Evolutionary conservation across 148 eudicot genomes (phyloP).

Genomic region (Rheum nobile): DNA sequence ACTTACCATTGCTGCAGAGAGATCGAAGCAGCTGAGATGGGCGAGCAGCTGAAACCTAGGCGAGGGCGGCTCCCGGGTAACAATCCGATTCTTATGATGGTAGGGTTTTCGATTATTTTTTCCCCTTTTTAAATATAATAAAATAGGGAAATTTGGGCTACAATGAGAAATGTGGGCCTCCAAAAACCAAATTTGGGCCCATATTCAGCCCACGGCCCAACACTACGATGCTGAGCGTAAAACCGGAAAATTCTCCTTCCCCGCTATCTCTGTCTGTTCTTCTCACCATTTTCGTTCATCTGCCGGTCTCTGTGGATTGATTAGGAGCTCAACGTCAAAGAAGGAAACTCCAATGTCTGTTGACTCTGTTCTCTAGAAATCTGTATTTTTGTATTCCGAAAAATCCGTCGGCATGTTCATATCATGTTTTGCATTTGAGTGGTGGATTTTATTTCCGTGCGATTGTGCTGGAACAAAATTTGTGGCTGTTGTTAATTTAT

Average conservation of each 20-base stretch:
- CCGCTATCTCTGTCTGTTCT: background rate
- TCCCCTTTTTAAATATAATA: background rate
- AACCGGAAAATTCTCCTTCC: conserved; percentile 6
- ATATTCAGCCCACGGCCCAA: background rate
- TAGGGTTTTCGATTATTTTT: background rate
- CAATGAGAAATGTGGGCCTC: too few species aligned
- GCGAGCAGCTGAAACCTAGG: too few species aligned
- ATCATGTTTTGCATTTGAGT: background rate
- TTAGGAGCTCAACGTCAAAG: background rate
- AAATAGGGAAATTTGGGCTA: too few species aligned
- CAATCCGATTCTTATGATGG: background rate
- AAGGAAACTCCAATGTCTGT: background rate
- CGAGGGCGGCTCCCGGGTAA: background rate
- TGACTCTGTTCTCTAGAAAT: background rate
- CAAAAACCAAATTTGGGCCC: too few species aligned
- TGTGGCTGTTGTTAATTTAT: background rate
- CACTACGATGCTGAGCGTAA: background rate
- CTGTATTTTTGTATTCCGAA: background rate
- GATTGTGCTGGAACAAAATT: background rate
- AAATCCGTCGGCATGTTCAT: background rate
- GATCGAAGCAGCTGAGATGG: conserved; percentile 3
- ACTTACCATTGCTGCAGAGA: background rate
- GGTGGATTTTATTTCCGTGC: background rate
- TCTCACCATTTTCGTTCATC: conserved; percentile 1
- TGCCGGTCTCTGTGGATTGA: background rate